Evolutionary conservation across 1,284 basidiomycete genomes (phyloP).

Genomic region (Tilletia indica): DNA sequence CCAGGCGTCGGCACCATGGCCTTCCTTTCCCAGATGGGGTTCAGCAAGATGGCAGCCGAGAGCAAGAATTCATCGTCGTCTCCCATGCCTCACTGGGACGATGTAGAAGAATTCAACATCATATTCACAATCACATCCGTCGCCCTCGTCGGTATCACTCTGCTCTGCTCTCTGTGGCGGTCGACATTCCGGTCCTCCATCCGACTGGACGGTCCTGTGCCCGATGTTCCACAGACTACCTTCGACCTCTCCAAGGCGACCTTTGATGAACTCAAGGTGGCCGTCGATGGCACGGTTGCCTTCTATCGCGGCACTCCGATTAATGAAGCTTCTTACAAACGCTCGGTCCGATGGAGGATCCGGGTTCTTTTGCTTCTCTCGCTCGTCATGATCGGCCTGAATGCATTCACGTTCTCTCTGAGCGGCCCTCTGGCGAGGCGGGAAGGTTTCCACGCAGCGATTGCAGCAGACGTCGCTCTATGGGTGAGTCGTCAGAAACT

Average conservation of each 20-base stretch:
- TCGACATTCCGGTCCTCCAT: neutral
- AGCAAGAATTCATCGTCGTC: no score
- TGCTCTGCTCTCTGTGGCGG: neutral
- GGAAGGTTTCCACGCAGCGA: neutral
- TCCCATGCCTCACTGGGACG: conserved; percentile 1
- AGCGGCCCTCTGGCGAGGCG: neutral
- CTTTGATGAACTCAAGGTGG: neutral
- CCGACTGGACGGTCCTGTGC: neutral
- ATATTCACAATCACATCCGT: neutral
- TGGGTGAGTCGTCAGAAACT: conserved; percentile 2
- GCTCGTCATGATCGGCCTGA: neutral
- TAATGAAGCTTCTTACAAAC: neutral
- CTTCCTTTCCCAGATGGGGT: no score
- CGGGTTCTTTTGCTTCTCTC: neutral
- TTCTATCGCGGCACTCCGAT: neutral
- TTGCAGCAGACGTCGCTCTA: neutral
- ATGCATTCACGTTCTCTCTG: neutral
- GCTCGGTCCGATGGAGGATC: conserved; percentile 7
- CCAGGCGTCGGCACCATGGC: no score
- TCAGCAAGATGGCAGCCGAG: no score
- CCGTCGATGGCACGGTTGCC: neutral
- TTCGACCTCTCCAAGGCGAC: conserved; percentile 11
- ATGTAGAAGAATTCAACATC: conserved; percentile 10
- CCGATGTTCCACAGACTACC: neutral
- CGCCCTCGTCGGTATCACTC: neutral